Percentiles rank a stretch among this genome's conserved stretches.
phyloP scores from a whole-genome alignment of 495 filamentous ascomycete genomes.

The Astrothelium macrocarpum region DNA sequence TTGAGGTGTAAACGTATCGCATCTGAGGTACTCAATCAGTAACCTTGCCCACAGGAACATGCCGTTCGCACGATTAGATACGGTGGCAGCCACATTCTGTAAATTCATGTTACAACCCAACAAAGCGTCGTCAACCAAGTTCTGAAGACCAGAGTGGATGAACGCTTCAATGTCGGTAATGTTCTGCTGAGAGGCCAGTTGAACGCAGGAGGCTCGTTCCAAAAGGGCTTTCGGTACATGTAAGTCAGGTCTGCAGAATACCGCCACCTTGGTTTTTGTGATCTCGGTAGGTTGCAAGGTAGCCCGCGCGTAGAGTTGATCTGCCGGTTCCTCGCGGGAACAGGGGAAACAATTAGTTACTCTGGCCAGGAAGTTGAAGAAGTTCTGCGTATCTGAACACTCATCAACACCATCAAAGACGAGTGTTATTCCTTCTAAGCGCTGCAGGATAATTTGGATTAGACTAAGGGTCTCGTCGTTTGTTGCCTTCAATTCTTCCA shows the following conservation, averaged over 20 bases:
- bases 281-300: background rate
- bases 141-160: conserved; percentile 1
- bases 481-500: conserved; percentile 3
- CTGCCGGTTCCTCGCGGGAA: background rate
- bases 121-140: background rate
- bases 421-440: background rate
- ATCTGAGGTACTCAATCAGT: background rate
- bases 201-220: background rate
- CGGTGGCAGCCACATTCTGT: background rate
- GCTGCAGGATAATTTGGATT: conserved; percentile 2
- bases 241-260: conserved; percentile 2
- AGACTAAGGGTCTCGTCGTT: conserved; percentile 1
- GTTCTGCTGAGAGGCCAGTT: background rate
- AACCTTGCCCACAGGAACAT: conserved; percentile 3
- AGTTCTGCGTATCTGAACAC: conserved; percentile 1
- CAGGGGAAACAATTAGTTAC: background rate
- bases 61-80: background rate
- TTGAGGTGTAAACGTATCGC: conserved; percentile 4
- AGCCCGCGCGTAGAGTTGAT: background rate
- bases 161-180: background rate
- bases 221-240: background rate
- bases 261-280: background rate
- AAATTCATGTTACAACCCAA: background rate
- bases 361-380: background rate
- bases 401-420: conserved; percentile 2